Percentiles rank a stretch among this genome's conserved stretches.
phyloP scores from a whole-genome alignment of 306 rosid genomes.

The Adenanthera pavonina region DNA sequence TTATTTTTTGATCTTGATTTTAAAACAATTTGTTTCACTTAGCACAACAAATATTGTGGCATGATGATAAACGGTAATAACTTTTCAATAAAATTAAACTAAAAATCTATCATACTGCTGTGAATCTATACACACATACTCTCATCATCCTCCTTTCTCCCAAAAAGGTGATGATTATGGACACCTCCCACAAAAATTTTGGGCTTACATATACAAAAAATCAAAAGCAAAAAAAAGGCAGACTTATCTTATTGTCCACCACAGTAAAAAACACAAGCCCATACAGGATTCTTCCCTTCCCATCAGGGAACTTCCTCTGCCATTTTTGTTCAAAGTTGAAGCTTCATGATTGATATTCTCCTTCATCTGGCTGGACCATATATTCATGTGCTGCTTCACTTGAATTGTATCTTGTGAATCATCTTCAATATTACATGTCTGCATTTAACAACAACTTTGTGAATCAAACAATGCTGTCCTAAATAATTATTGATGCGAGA shows the following conservation, averaged over 20 bases:
- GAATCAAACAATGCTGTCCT: not conserved
- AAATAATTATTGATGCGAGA: not conserved
- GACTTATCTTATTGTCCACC: slow-evolving; percentile 55
- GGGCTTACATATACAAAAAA: slow-evolving; percentile 48
- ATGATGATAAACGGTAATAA: not conserved
- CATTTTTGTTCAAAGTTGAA: slow-evolving; percentile 42
- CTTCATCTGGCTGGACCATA: slow-evolving; percentile 14
- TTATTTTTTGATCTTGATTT: too few species aligned
- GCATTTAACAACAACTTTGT: slow-evolving; percentile 35
- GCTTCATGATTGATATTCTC: slow-evolving; percentile 39
- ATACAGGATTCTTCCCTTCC: slow-evolving; percentile 63
- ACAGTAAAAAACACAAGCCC: slow-evolving; percentile 36
- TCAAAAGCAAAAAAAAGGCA: not conserved
- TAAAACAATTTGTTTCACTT: too few species aligned
- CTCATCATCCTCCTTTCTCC: slow-evolving; percentile 61
- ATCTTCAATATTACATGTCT: slow-evolving; percentile 44
- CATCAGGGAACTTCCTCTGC: slow-evolving; percentile 52
- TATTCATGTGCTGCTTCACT: slow-evolving; percentile 28
- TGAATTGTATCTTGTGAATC: slow-evolving; percentile 38
- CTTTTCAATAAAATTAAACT: not conserved
- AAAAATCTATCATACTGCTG: not conserved
- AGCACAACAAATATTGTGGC: not conserved
- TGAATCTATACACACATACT: slow-evolving; percentile 41
- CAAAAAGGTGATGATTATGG: slow-evolving; percentile 48
- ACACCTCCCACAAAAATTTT: slow-evolving; percentile 51